Evolutionary conservation across 1,284 basidiomycete species (phyloP), one percentile per base, ranked within the genome.

Genomic region (Fistulina hepatica): DNA sequence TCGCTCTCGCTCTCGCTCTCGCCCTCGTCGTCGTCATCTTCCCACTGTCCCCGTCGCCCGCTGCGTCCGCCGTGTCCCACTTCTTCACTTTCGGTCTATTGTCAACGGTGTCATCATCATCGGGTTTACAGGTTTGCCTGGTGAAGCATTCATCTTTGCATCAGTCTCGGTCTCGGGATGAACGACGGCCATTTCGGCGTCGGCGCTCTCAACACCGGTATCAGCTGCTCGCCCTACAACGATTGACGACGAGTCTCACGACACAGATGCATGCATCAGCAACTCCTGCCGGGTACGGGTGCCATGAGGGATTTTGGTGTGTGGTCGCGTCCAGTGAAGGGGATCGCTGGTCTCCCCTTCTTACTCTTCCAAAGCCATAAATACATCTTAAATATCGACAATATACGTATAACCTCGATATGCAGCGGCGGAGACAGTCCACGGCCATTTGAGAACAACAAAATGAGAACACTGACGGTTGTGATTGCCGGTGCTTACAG

Each of bases 241-340:
- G n/a, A n/a, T n/a, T n/a, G n/a, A n/a, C 9, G 19, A 16, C 5
- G 76, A 69, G 1, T 79, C 81, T 20, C 67, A 69, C 0, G 81
- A 80, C 44, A 70, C 52, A 54, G 80, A 84, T 2, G 60, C 54
- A 47, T 82, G 79, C 40, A 61, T 82, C 24, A 84, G 61, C 2
- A 74, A 48, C 34, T 76, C 71, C 22, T 62, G 58, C 0, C n/a
- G 81, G 70, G 48, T 83, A 73, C 8, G 60, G 64, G 5, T 67
- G 62, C 11, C 81, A 66, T 3, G 73, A 65, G 3, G 73, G 71
- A 43, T 74, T 74, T 50, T 69, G 59, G 41, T 57, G 48, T 6
- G 54, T 44, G 21, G 49, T 48, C 37, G 48, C 35, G 11, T 48
- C 34, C 20, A 38, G 33, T 1, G 45, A 38, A 4, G 45, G 37